Percentiles rank a stretch among this genome's conserved stretches.
phyloP scores from a whole-genome alignment of 331 rosid species.

The Cydonia oblonga region DNA sequence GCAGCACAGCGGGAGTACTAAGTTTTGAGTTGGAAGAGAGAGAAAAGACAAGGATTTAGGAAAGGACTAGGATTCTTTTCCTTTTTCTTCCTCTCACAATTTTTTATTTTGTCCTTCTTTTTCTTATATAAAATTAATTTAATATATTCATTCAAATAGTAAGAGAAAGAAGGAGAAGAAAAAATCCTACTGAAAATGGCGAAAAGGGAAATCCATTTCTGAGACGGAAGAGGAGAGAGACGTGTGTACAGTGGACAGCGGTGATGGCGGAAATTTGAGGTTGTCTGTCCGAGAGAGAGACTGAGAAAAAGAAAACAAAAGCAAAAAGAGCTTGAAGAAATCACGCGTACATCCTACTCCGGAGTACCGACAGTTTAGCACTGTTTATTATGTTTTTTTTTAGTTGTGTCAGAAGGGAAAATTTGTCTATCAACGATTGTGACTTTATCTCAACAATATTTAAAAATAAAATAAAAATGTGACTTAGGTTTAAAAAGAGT shows the following conservation, averaged over 20 bases:
- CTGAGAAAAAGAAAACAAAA: too few relatives aligned
- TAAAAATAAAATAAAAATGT: too few relatives aligned
- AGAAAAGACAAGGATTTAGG: background rate
- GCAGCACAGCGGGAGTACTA: background rate
- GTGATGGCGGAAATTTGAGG: slow-evolving; percentile 39
- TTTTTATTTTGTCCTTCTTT: too few relatives aligned
- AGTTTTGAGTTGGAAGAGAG: background rate
- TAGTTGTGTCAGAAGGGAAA: background rate
- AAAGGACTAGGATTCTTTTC: too few relatives aligned
- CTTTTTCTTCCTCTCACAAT: too few relatives aligned
- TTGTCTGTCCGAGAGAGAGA: slow-evolving; percentile 1
- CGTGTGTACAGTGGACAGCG: slow-evolving; percentile 35
- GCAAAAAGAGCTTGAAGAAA: background rate
- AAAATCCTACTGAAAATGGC: background rate
- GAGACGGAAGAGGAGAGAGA: slow-evolving; percentile 10
- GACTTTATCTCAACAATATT: background rate
- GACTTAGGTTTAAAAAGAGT: background rate
- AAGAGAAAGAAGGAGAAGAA: too few relatives aligned
- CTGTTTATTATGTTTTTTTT: background rate
- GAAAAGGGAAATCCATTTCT: background rate
- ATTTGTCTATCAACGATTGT: background rate
- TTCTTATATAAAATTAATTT: too few relatives aligned
- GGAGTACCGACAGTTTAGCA: background rate
- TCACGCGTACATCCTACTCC: background rate
- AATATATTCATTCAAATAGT: too few relatives aligned